Base-by-base conservation (phyloP, 2,329 filamentous ascomycete species). In the Reticulascus tulasneorum region DNA sequence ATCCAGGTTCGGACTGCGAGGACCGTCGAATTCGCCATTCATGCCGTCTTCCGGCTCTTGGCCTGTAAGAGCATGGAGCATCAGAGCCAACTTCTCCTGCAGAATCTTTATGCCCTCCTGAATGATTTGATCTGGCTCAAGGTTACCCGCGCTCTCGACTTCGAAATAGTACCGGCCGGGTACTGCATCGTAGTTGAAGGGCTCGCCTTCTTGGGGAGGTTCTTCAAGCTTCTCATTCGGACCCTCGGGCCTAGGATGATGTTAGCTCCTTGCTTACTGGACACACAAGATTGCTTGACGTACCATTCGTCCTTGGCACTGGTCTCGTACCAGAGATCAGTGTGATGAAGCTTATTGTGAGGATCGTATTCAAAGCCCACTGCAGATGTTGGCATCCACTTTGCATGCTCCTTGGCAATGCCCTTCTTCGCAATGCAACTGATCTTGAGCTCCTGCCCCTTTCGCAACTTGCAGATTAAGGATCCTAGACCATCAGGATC, bases 311-410 rank as follows among this genome's bases (percentile, higher is more conserved):
- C 76, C 40, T 77, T 74, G 2, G 86, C 65, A 62, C 94, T 85
- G 49, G 83, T 77, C 69, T 98, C 93, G 59, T 88, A 96, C 93
- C 93, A 98, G 62, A 94, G 79, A 54, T 94, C 87, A 37, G 93
- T 73, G 63, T 98, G 93, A 48, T 83, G 79, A 47, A 98, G 70
- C 66, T 94, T 96, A 68, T 98, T 98, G 62, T 94, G 86, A 42
- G 93, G 93, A 59, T 98, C 93, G 62, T 98, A 98, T 63, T 98
- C 93, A 58, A 98, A 98, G 17, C 88, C 90, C 25, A 98, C 82
- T 4, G 93, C 93, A 25, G 89, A 77, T 23, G 86, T 91, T 3
- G 93, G 90, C 53, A 88, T 86, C 93, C 93, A 98, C 64, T 98
- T 98, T 9, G 93, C 87, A 63, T 98, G 93, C 62, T 98, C 93